Conservation (phyloP, 1,139 yeast species). For the Waltiozyma sp. region DNA sequence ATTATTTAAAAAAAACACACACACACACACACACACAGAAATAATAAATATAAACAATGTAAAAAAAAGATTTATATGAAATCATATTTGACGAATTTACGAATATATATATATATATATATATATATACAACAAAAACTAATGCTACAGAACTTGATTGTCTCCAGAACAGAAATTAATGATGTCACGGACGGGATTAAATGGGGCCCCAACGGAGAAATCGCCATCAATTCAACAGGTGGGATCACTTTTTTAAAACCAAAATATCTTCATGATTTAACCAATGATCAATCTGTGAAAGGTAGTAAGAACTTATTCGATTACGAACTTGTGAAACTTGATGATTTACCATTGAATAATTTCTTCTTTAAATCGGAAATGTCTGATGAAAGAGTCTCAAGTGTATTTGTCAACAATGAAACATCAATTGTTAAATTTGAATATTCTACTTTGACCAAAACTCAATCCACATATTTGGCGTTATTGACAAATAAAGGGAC, state of each 20-base stretch:
- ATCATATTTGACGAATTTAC: too few species aligned
- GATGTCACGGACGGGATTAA: slow-evolving; percentile 5
- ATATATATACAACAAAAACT: too few species aligned
- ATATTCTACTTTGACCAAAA: slow-evolving; percentile 14
- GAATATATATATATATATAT: too few species aligned
- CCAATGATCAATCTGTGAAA: slow-evolving; percentile 8
- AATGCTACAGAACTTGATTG: slow-evolving; percentile 3
- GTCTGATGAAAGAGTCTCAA: slow-evolving; percentile 11
- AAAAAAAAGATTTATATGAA: too few species aligned
- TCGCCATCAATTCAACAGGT: slow-evolving; percentile 13
- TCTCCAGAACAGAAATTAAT: slow-evolving; percentile 11
- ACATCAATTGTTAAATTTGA: slow-evolving; percentile 4
- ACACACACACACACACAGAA: too few species aligned
- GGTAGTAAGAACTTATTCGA: slow-evolving; percentile 11
- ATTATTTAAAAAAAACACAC: too few species aligned
- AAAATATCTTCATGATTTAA: slow-evolving; percentile 6
- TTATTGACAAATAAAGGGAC: slow-evolving; percentile 11
- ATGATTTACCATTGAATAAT: slow-evolving; percentile 6
- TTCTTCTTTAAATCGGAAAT: slow-evolving; percentile 5
- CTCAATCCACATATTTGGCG: slow-evolving; percentile 9
- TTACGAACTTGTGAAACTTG: slow-evolving; percentile 6
- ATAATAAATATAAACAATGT: slow-evolving; percentile 23
- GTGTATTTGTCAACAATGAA: slow-evolving; percentile 8
- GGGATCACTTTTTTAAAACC: slow-evolving; percentile 15
- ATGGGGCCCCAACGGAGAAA: slow-evolving; percentile 17